These are phyloP conservation scores for Podospora conica DNA, from an alignment of 495 filamentous ascomycete species.

Conservation along the genomic window DNA sequence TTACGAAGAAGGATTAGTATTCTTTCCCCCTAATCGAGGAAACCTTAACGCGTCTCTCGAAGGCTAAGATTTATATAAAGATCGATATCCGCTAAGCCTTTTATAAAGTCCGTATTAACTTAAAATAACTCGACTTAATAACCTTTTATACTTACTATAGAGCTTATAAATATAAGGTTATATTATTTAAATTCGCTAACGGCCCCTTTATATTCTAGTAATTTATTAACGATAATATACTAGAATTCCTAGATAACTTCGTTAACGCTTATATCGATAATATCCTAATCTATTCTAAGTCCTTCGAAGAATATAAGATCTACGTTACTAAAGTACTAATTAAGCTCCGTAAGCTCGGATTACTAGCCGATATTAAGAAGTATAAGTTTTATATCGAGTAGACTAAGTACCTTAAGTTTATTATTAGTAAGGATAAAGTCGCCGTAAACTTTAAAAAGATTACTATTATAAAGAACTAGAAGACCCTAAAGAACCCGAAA, in stretches of 20 bases:
- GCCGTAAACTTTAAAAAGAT: neutral
- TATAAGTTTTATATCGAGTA: too few relatives aligned
- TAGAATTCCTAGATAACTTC: too few relatives aligned
- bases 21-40: too few relatives aligned
- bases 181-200: neutral
- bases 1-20: too few relatives aligned
- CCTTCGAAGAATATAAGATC: neutral
- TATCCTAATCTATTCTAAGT: neutral
- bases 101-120: too few relatives aligned
- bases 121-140: neutral
- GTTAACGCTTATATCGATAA: too few relatives aligned
- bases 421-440: neutral
- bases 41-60: too few relatives aligned
- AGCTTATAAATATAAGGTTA: neutral
- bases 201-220: neutral
- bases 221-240: neutral
- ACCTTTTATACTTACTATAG: neutral
- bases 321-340: neutral
- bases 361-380: neutral
- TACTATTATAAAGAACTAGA: neutral
- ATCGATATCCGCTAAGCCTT: neutral
- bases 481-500: neutral
- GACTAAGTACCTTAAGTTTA: neutral
- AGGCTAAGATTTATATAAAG: too few relatives aligned
- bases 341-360: neutral